A percentile compares a stretch with the other conserved stretches of the same genome.
Evolutionary conservation across 306 rosid species (phyloP).

Genomic region (Prunus mira): DNA sequence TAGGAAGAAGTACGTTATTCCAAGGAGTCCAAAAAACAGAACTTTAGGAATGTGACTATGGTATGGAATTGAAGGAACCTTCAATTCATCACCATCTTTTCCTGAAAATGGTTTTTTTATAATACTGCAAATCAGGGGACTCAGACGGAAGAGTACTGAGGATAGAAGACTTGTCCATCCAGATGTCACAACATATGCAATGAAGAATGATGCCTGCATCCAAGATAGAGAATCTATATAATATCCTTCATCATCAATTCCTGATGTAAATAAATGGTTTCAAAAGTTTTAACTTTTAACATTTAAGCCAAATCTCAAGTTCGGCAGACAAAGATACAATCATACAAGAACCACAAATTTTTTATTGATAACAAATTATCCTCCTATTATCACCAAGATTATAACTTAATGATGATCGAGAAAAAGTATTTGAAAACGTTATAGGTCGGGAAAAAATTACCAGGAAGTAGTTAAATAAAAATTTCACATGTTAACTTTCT

Average conservation of each 20-base stretch:
- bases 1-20: constrained; percentile 60
- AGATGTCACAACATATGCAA: constrained; percentile 58
- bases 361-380: background rate
- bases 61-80: constrained; percentile 59
- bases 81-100: constrained; percentile 35
- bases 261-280: background rate
- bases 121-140: constrained; percentile 40
- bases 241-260: background rate
- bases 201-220: constrained; percentile 84
- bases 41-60: constrained; percentile 64
- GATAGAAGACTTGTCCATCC: constrained; percentile 61
- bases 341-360: background rate
- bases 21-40: constrained; percentile 56
- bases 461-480: background rate
- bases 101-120: constrained; percentile 32
- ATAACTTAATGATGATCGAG: background rate
- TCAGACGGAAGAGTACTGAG: constrained; percentile 60
- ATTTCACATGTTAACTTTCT: background rate
- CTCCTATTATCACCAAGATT: background rate
- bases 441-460: background rate
- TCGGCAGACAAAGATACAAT: background rate
- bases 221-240: constrained; percentile 10
- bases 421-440: background rate
- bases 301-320: background rate
- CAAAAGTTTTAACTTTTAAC: background rate